Evolutionary conservation across 257 asterid genomes (phyloP), one percentile per base, ranked within the genome.

Genomic region (Salvia splendens): DNA sequence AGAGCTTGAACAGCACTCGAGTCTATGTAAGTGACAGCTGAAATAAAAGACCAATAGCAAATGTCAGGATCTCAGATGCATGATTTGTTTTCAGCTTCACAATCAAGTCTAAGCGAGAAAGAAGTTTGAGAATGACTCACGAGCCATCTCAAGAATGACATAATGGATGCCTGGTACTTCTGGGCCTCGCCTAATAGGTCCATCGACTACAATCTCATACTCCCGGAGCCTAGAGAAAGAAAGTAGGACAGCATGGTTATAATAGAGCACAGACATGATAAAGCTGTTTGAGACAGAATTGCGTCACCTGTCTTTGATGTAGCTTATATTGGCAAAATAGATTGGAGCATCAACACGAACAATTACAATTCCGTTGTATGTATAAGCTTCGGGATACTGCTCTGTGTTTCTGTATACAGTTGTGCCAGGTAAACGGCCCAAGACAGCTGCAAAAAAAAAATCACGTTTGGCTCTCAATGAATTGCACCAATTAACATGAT

Each of bases 371-470:
- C 99, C 99, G 0, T 93, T 90, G 80, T 88, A 93, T 60, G 96
- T 88, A 82, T 88, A 88, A 54, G 99, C 92, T 79, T 93, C 99
- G 30, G 99, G 99, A 78, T 93, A 93, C 78, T 93, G 99, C 76
- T 87, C 87, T 68, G 77, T 75, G 76, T 93, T 93, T 82, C 99
- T 83, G 48, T 93, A 93, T 55, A 93, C 80, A 28, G 99, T 93
- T 40, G 99, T 93, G 42, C 97, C 99, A 73, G 99, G 99, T 74
- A 93, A 85, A 56, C 99, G 96, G 20, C 99, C 97, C 85, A 93
- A 85, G 75, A 82, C 82, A 78, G 99, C 99, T 93, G 94, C 79
- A 67, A 64, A 64, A 64, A 64, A 64, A 64, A 24, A 24, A 65
- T 36, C 67, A 73, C 55, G 12, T 43, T 58, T 35, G 43, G 46